Evolutionary conservation across 140 eudicot species (phyloP).

Genomic region (Cichorium intybus): DNA sequence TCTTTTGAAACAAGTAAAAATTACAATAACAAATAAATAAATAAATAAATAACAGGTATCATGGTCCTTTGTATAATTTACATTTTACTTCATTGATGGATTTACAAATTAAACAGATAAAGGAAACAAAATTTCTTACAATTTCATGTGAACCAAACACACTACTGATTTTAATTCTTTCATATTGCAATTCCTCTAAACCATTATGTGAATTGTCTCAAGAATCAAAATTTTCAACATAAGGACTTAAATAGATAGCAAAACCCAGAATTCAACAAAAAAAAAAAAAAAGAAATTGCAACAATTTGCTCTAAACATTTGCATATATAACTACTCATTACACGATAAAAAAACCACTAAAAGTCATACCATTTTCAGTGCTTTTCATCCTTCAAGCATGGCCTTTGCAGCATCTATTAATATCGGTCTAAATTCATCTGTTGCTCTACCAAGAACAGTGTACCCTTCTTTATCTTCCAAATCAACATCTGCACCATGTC

Average conservation of each 20-base stretch:
- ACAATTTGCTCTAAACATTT: not conserved
- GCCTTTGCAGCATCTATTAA: conserved; percentile 79
- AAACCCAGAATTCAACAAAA: not conserved
- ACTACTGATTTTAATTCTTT: too few species aligned
- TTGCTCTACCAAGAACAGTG: conserved; percentile 90
- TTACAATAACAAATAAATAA: too few species aligned
- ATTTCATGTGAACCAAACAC: too few species aligned
- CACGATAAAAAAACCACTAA: not conserved
- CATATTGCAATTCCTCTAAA: too few species aligned
- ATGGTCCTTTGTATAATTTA: too few species aligned
- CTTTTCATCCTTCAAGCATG: conserved; percentile 70
- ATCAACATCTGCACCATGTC: conserved; percentile 98
- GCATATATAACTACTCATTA: not conserved
- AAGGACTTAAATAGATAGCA: not conserved
- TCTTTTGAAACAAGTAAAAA: too few species aligned
- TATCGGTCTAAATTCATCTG: conserved; percentile 55
- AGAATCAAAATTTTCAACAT: not conserved
- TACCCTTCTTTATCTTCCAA: conserved; percentile 91
- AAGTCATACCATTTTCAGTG: not conserved
- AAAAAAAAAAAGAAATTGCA: not conserved
- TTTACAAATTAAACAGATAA: too few species aligned
- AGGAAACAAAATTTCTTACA: too few species aligned
- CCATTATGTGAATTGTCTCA: conserved; percentile 46
- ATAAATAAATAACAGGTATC: too few species aligned
- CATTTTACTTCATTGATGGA: too few species aligned